A percentile compares a stretch with the other conserved stretches of the same genome.
These are phyloP conservation scores for Mycena pura DNA, from an alignment of 768 basidiomycete species.

Conservation along the genomic window DNA sequence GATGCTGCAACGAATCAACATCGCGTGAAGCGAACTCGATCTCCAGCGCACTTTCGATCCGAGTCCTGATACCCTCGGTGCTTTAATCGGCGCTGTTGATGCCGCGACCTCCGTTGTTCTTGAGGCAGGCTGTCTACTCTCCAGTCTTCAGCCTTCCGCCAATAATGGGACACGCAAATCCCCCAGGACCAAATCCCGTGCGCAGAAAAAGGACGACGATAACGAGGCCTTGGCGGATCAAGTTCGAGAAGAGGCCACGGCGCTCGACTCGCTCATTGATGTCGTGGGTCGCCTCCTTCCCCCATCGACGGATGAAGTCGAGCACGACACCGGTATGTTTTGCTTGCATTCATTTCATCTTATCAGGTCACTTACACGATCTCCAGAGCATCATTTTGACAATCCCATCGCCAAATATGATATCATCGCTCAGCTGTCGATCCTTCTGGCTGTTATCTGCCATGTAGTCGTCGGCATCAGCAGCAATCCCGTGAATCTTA, in stretches of 20 bases:
- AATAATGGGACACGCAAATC: no score
- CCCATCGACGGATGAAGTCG: background rate
- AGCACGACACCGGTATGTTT: slow-evolving; percentile 3
- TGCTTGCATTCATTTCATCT: background rate
- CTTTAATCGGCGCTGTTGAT: background rate
- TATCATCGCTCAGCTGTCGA: background rate
- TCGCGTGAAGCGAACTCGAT: no score
- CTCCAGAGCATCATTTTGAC: background rate
- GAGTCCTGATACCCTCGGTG: background rate
- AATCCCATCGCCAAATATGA: background rate
- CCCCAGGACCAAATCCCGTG: no score
- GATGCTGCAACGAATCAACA: no score
- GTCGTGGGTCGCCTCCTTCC: background rate
- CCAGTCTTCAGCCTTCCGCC: background rate
- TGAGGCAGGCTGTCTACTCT: background rate
- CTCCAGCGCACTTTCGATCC: background rate
- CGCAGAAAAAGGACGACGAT: background rate
- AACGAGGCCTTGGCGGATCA: background rate
- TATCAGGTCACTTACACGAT: background rate
- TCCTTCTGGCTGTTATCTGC: background rate
- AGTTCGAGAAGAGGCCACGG: background rate
- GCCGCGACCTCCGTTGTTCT: background rate
- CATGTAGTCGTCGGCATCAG: slow-evolving; percentile 7
- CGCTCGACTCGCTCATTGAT: background rate
- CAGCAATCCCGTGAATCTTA: background rate